A percentile compares a stretch with the other conserved stretches of the same genome.
Evolutionary conservation across 495 filamentous ascomycete species (phyloP).

Genomic region (Aspergillus incahuasiensis): DNA sequence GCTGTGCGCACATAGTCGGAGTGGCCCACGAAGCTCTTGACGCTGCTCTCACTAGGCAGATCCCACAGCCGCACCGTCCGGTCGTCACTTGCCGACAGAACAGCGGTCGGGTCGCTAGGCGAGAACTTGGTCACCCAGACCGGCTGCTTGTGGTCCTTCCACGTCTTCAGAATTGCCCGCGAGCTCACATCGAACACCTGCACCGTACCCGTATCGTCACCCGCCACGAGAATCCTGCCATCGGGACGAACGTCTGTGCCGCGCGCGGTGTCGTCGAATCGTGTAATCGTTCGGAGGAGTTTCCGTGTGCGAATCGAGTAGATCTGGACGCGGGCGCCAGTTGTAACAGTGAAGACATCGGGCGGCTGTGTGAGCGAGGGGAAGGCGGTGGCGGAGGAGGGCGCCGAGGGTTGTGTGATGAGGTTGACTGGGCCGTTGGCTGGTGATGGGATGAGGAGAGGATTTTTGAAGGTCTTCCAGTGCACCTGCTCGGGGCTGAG

Average conservation of each 20-base stretch:
- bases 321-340: slow-evolving; percentile 85
- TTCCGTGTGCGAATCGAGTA: slow-evolving; percentile 87
- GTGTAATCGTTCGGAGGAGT: slow-evolving; percentile 81
- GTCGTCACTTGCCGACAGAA: slow-evolving; percentile 86
- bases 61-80: slow-evolving; percentile 92
- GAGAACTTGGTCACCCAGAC: slow-evolving; percentile 90
- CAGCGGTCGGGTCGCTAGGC: slow-evolving; percentile 73
- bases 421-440: slow-evolving; percentile 80
- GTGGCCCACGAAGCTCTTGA: slow-evolving; percentile 78
- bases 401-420: slow-evolving; percentile 70
- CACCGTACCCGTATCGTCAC: slow-evolving; percentile 82
- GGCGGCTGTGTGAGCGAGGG: slow-evolving; percentile 43
- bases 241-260: slow-evolving; percentile 83
- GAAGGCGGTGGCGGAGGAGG: slow-evolving; percentile 43
- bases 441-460: slow-evolving; percentile 78
- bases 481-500: slow-evolving; percentile 86
- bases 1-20: slow-evolving; percentile 86
- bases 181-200: slow-evolving; percentile 91
- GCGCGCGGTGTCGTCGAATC: slow-evolving; percentile 85
- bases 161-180: slow-evolving; percentile 90
- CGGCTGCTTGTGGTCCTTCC: slow-evolving; percentile 91
- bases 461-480: slow-evolving; percentile 89
- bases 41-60: slow-evolving; percentile 70
- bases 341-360: slow-evolving; percentile 89
- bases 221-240: slow-evolving; percentile 82